Percentiles rank a stretch among this genome's conserved stretches.
Conservation (phyloP, 1,139 yeast species). For the Geotrichum cucujoidarum region DNA sequence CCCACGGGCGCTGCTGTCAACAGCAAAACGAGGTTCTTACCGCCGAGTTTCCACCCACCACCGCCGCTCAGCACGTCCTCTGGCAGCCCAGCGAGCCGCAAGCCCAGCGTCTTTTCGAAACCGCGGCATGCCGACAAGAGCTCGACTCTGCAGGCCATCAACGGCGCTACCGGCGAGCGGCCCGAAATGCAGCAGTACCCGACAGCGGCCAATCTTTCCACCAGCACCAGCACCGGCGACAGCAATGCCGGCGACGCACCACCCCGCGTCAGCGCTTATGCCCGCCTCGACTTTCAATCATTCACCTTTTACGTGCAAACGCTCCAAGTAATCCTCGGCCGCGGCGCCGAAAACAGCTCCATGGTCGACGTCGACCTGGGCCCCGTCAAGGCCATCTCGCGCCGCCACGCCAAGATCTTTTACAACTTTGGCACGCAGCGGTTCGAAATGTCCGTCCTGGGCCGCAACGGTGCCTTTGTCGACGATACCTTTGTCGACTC, state of each 20-base stretch:
- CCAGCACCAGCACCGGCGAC: too few species aligned
- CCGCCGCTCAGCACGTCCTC: conserved; percentile 3
- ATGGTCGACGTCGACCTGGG: conserved; percentile 85
- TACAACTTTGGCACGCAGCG: conserved; percentile 93
- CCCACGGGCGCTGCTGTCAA: conserved; percentile 5
- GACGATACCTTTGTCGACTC: conserved; percentile 82
- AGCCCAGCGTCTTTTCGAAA: background rate
- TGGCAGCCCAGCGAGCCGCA: conserved; percentile 7
- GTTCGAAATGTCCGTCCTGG: conserved; percentile 83
- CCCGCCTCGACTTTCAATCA: conserved; percentile 85
- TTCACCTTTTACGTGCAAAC: conserved; percentile 95
- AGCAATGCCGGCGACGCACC: background rate
- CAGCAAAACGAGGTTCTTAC: conserved; percentile 1
- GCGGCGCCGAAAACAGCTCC: conserved; percentile 66
- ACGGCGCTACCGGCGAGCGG: conserved; percentile 7
- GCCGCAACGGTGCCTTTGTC: conserved; percentile 94
- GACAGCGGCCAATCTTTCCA: too few species aligned
- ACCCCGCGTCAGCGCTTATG: conserved; percentile 67
- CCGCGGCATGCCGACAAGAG: conserved; percentile 12
- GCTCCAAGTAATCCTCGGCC: conserved; percentile 83
- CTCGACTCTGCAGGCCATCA: conserved; percentile 17
- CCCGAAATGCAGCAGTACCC: background rate
- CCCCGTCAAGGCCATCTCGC: conserved; percentile 81
- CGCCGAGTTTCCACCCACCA: conserved; percentile 4
- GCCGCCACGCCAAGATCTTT: conserved; percentile 90